phyloP scores from a whole-genome alignment of 345 rosid species.

The Eucalyptus microcorys region DNA sequence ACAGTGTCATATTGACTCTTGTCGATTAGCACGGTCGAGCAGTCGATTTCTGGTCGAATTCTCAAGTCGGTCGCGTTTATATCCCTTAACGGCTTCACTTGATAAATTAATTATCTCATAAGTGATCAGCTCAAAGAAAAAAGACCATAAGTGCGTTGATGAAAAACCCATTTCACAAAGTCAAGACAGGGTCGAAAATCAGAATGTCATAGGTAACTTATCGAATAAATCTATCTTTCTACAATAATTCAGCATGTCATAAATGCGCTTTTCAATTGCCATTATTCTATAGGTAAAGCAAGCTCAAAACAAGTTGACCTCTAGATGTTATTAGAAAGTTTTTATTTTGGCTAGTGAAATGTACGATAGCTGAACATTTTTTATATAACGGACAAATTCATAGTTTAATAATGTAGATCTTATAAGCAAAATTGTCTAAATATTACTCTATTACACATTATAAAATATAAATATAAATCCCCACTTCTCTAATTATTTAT shows the following conservation, averaged over 20 bases:
- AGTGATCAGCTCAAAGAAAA: too few relatives aligned
- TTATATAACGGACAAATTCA: neutral
- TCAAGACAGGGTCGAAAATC: too few relatives aligned
- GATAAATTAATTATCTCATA: too few relatives aligned
- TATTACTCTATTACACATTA: neutral
- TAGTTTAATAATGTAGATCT: neutral
- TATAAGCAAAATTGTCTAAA: neutral
- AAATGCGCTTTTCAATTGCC: neutral
- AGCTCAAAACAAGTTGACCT: neutral
- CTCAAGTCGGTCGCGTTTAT: too few relatives aligned
- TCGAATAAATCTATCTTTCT: neutral
- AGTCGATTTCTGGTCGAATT: too few relatives aligned
- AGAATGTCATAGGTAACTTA: conserved; percentile 1
- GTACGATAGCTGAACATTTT: neutral
- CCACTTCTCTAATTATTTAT: neutral
- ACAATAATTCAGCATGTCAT: neutral
- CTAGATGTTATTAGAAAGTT: neutral
- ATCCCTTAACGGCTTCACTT: too few relatives aligned
- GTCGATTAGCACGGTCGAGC: too few relatives aligned
- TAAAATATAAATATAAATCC: neutral
- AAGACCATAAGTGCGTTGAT: too few relatives aligned
- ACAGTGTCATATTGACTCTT: too few relatives aligned
- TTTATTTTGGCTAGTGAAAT: neutral
- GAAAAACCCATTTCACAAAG: too few relatives aligned
- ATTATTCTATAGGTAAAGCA: neutral